Conservation (phyloP, 2,329 filamentous ascomycete genomes). For the Neonectria sp. region DNA sequence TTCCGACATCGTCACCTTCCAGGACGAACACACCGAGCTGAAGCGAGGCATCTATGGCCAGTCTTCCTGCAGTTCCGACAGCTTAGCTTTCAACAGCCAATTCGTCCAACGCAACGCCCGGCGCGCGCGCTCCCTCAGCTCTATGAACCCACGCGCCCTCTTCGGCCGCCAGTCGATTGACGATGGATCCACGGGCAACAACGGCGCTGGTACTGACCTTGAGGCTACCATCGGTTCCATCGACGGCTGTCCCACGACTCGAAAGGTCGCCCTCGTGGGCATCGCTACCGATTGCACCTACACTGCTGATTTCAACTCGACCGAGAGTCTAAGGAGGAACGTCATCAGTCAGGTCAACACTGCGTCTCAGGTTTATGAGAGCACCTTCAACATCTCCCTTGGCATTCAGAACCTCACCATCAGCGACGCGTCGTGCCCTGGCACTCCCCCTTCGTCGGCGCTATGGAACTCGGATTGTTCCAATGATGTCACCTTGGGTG, state of each 20-base stretch:
- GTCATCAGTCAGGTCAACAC: slow-evolving; percentile 88
- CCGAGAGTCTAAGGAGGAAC: slow-evolving; percentile 75
- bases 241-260: slow-evolving; percentile 88
- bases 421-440: slow-evolving; percentile 81
- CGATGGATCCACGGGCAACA: slow-evolving; percentile 75
- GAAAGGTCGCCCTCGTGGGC: slow-evolving; percentile 91
- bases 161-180: slow-evolving; percentile 84
- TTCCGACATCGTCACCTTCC: slow-evolving; percentile 78
- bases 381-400: slow-evolving; percentile 93
- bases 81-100: slow-evolving; percentile 83
- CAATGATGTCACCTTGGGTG: slow-evolving; percentile 74
- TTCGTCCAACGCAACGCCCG: slow-evolving; percentile 74
- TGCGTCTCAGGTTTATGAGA: slow-evolving; percentile 90
- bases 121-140: slow-evolving; percentile 68
- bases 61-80: slow-evolving; percentile 80
- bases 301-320: slow-evolving; percentile 77
- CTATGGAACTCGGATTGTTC: slow-evolving; percentile 89
- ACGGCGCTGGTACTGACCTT: slow-evolving; percentile 82
- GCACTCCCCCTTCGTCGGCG: slow-evolving; percentile 74
- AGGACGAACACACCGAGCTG: slow-evolving; percentile 70
- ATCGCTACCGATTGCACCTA: slow-evolving; percentile 96
- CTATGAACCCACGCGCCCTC: slow-evolving; percentile 74
- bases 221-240: slow-evolving; percentile 84
- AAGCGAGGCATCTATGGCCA: slow-evolving; percentile 67
- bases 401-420: slow-evolving; percentile 90